Conservation (phyloP, 352 stramenopile genomes). For the Phytophthora agathidicida region DNA sequence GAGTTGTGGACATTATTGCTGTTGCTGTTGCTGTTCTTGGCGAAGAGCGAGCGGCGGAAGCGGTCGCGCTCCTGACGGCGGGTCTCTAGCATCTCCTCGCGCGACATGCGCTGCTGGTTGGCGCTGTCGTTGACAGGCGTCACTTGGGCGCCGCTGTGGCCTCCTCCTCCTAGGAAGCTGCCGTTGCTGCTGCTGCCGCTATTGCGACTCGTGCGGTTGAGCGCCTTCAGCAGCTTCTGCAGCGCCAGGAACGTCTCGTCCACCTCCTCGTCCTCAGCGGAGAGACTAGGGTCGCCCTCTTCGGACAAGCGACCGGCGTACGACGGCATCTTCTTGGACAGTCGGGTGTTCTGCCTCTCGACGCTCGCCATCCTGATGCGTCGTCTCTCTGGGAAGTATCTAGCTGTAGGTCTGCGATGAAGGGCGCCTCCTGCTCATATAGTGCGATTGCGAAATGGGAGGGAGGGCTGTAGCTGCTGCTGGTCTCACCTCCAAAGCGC, state of each 20-base stretch:
- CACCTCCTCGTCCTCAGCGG: conserved; percentile 69
- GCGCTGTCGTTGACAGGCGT: conserved; percentile 8
- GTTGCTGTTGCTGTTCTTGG: conserved; percentile 40
- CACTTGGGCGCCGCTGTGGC: conserved; percentile 12
- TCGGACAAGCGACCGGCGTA: conserved; percentile 41
- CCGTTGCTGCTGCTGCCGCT: conserved; percentile 23
- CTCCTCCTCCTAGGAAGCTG: conserved; percentile 9
- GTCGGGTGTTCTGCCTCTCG: conserved; percentile 26
- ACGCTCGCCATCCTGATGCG: conserved; percentile 20
- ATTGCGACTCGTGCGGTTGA: conserved; percentile 50
- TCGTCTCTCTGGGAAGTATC: background rate
- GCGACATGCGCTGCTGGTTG: conserved; percentile 44
- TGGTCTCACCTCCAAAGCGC: too few species aligned
- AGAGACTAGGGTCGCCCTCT: conserved; percentile 55
- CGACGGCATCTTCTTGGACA: conserved; percentile 59
- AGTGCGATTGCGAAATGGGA: too few species aligned
- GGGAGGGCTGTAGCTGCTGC: too few species aligned
- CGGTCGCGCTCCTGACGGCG: conserved; percentile 70
- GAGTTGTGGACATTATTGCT: conserved; percentile 13
- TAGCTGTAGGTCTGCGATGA: background rate
- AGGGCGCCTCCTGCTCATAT: conserved; percentile 18
- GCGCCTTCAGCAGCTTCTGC: conserved; percentile 72
- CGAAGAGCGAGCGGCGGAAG: conserved; percentile 69
- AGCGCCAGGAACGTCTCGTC: conserved; percentile 84
- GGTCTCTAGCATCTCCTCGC: conserved; percentile 79